phyloP scores from a whole-genome alignment of 768 basidiomycete genomes.

The Phaeolepiota aurea region DNA sequence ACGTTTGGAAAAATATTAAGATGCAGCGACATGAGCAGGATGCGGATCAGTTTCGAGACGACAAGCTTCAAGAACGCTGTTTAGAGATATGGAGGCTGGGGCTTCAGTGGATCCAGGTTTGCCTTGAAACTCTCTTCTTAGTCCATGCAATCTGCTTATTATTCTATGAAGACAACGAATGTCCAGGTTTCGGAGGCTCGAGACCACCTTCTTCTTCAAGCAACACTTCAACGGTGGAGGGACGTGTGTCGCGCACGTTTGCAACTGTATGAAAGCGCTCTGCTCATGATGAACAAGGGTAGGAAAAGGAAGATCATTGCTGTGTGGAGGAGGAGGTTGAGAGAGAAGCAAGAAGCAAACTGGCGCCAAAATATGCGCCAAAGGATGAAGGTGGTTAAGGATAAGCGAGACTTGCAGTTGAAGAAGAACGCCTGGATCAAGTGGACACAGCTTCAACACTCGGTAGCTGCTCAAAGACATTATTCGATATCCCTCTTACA shows the following conservation, averaged over 20 bases:
- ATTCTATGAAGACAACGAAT: conserved; percentile 55
- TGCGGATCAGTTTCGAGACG: conserved; percentile 61
- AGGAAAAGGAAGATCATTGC: conserved; percentile 31
- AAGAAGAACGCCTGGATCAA: conserved; percentile 51
- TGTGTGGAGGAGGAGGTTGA: conserved; percentile 47
- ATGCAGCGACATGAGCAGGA: conserved; percentile 62
- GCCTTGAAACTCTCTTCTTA: conserved; percentile 20
- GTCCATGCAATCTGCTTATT: conserved; percentile 5
- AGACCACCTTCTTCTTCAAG: conserved; percentile 53
- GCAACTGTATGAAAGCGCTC: conserved; percentile 34
- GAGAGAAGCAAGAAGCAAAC: conserved; percentile 44
- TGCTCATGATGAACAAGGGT: conserved; percentile 33
- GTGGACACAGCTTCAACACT: conserved; percentile 57
- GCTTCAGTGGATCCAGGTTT: conserved; percentile 64
- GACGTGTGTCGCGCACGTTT: conserved; percentile 23
- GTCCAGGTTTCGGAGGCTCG: conserved; percentile 64
- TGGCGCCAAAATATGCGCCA: conserved; percentile 68
- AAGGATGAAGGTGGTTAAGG: conserved; percentile 57
- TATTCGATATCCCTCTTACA: conserved; percentile 34
- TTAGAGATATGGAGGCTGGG: conserved; percentile 73
- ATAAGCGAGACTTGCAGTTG: conserved; percentile 44
- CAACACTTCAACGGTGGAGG: conserved; percentile 57
- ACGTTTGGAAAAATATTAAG: conserved; percentile 72
- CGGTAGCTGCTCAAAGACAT: conserved; percentile 41
- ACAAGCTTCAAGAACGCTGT: conserved; percentile 57